Conservation (phyloP, 2,329 filamentous ascomycete species). For the Tricladium varicosporioides region DNA sequence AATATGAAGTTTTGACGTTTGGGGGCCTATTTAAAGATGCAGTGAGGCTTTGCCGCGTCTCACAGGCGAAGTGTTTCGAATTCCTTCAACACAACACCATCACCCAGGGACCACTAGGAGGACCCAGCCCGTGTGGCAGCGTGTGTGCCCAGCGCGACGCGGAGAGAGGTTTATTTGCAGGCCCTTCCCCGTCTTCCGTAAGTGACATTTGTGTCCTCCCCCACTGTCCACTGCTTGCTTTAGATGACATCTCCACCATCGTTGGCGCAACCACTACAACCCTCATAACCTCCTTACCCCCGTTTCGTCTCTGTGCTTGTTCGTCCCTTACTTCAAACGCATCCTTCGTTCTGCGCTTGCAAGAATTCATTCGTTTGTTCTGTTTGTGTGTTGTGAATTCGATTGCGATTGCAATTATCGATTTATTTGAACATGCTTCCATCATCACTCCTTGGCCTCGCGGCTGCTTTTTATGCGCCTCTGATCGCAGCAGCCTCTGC, state of each 20-base stretch:
- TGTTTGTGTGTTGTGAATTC: not conserved
- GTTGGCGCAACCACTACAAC: not conserved
- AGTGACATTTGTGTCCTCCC: not conserved
- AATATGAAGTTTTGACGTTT: not conserved
- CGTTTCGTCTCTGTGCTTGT: not conserved
- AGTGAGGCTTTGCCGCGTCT: not conserved
- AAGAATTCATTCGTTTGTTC: not conserved
- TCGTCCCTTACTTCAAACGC: not conserved
- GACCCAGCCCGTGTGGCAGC: not conserved
- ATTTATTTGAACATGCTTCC: conserved; percentile 4
- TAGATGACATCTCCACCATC: not conserved
- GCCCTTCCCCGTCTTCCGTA: not conserved
- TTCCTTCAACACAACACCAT: not conserved
- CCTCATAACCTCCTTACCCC: not conserved
- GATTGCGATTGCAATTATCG: not conserved
- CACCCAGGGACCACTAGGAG: not conserved
- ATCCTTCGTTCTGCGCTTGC: not conserved
- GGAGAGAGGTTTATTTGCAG: not conserved
- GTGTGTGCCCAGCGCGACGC: not conserved
- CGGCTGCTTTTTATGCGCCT: not conserved
- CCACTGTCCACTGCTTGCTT: not conserved
- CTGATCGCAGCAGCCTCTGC: not conserved
- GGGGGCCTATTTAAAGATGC: not conserved
- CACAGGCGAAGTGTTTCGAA: not conserved
- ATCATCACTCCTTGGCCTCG: not conserved